These are phyloP conservation scores for Beauveria sp. DNA, from an alignment of 2,329 filamentous ascomycete genomes.

Conservation along the genomic window DNA sequence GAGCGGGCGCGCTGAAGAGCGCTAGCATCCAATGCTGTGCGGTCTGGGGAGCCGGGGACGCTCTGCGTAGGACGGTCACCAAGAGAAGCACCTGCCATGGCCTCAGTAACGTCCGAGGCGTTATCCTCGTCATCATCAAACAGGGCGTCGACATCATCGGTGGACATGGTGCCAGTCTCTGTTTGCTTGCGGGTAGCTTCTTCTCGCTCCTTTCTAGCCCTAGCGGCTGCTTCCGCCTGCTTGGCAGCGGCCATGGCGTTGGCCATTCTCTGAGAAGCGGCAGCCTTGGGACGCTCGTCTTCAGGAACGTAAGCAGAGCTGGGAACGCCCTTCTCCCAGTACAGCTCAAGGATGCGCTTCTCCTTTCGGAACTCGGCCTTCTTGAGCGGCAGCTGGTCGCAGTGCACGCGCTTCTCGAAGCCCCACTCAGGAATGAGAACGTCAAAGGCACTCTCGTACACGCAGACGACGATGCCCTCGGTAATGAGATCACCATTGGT, in stretches of 20 bases:
- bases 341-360: constrained; percentile 86
- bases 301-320: constrained; percentile 95
- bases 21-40: constrained; percentile 59
- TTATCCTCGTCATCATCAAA: constrained; percentile 84
- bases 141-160: constrained; percentile 87
- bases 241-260: constrained; percentile 70
- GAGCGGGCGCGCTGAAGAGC: constrained; percentile 82
- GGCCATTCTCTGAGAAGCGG: constrained; percentile 62
- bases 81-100: constrained; percentile 84
- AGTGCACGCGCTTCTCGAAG: constrained; percentile 98
- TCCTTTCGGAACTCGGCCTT: constrained; percentile 99
- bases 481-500: constrained; percentile 86
- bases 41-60: constrained; percentile 83
- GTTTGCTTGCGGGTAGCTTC: constrained; percentile 89
- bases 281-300: constrained; percentile 86
- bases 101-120: constrained; percentile 79
- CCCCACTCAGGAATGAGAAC: constrained; percentile 97
- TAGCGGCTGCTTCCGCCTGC: constrained; percentile 75
- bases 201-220: constrained; percentile 76
- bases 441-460: constrained; percentile 98
- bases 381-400: constrained; percentile 93
- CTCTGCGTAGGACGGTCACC: constrained; percentile 88
- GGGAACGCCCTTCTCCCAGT: constrained; percentile 99
- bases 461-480: constrained; percentile 91
- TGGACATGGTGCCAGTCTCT: constrained; percentile 88